Base-by-base conservation (phyloP, 179 eudicot genomes). In the Pouteria campechiana region DNA sequence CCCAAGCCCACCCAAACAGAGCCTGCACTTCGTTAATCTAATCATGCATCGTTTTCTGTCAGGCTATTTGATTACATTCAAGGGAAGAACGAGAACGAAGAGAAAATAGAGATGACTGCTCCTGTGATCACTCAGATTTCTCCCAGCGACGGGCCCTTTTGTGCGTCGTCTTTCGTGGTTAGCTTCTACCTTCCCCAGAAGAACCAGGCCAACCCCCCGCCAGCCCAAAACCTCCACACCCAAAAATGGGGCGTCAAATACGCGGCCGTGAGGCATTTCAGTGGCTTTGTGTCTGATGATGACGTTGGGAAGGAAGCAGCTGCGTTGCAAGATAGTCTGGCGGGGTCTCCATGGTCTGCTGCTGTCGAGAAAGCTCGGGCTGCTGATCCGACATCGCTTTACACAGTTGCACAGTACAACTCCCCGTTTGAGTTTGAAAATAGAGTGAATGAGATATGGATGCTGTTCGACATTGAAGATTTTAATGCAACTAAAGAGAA, bases 101-200 rank as follows among this genome's bases (percentile, higher is more conserved):
- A 72, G 55, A 63, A 58, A 44, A 80, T 87, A 32, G 94, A 83
- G 20, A 87, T 87, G 96, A 87, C 96, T 17, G 94, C 72, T 12
- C 96, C 94, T 3, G 96, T 87, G 43, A 64, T 87, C 25, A 74
- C 74, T 25, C 68, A 77, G 61, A 78, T 87, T 10, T 37, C 63
- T 22, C 87, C 96, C 3, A 83, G 94, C 37, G 96, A 83, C 36
- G 96, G 96, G 0, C 97, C 97, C 20, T 68, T 88, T n/a, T 83
- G 94, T 37, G 65, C 73, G 39, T 77, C 94, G 7, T 70, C 97
- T n/a, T 87, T 87, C 28, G 47, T 67, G 0, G 92, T 87, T 10
- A 79, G 94, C 60, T 87, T 87, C 54, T 79, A 60, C 12, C 74
- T 87, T 1, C 96, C 96, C 0, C 70, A 68, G 54, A 69, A 23